Base-by-base conservation (phyloP, 257 asterid genomes). In the Scutellaria baicalensis region DNA sequence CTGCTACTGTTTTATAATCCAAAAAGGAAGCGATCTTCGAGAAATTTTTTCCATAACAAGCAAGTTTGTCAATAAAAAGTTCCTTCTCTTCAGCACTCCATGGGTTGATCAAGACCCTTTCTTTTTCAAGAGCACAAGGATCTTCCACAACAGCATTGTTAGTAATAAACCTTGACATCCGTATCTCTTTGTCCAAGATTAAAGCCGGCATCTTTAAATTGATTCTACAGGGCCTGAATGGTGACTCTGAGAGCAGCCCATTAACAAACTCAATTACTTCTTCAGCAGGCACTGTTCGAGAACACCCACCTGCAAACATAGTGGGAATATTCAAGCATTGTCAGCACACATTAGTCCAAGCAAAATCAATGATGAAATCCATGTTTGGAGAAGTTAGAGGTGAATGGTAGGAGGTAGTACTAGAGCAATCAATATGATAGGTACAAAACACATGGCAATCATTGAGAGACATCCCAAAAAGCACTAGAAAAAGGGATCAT, bases 81-180 rank as follows among this genome's bases (percentile, higher is more conserved):
- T 89, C 92, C 64, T 65, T 84, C 83, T 92, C 99, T 58, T 80
- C 92, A 39, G 84, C 66, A 13, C 84, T 84, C 99, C 99, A 95
- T 0, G 90, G 87, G 69, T 88, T 92, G 74, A 86, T 79, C 71
- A 85, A 58, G 58, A 82, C 76, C 81, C 96, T 88, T 75, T 86
- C 98, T 66, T 83, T 87, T 78, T 92, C 99, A 40, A 70, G 82
- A 75, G 87, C 84, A 69, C 82, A 78, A 14, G 99, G 97, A 82
- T 95, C 98, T 65, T 86, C 98, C 74, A 95, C 95, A 80, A 92
- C 74, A 69, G 89, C 91, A 77, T 92, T 92, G 62, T 81, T 77
- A 33, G 95, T 78, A 66, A 92, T 80, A 68, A 95, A 91, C 88
- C 90, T 82, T 10, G 94, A 77, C 66, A 62, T 72, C 57, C 64